phyloP scores from a whole-genome alignment of 139 green algal genomes.

The Ulvella scutata region DNA sequence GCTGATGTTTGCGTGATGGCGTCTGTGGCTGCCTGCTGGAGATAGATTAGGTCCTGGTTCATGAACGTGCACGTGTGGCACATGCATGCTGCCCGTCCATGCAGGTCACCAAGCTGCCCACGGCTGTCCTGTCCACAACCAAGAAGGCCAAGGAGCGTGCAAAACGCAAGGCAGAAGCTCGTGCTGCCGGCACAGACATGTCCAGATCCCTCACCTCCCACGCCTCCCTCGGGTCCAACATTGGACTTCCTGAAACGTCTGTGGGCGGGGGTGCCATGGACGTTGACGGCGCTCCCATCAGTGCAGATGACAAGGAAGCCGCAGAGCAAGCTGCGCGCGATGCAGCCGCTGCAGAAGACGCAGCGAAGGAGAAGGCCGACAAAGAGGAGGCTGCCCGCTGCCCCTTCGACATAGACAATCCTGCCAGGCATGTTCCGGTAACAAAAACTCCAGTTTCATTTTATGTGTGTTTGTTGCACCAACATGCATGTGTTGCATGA shows the following conservation, averaged over 20 bases:
- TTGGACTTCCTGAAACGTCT: too few species aligned
- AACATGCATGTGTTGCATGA: too few species aligned
- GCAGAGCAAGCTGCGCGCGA: background rate
- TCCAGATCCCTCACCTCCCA: background rate
- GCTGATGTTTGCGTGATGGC: background rate
- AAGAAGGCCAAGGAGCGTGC: constrained; percentile 60
- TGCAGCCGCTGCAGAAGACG: constrained; percentile 3
- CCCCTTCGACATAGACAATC: background rate
- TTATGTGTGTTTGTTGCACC: too few species aligned
- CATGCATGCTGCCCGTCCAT: background rate
- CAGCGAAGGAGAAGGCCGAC: background rate
- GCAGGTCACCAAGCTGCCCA: constrained; percentile 60
- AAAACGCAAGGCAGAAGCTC: constrained; percentile 50
- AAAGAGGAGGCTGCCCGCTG: background rate
- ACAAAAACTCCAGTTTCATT: too few species aligned
- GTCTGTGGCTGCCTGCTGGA: constrained; percentile 7
- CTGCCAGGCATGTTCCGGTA: background rate
- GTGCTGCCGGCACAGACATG: background rate
- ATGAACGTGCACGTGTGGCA: background rate
- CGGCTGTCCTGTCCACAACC: constrained; percentile 90
- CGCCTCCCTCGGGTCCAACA: background rate
- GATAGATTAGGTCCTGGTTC: background rate
- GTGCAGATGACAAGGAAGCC: background rate
- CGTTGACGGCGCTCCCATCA: background rate
- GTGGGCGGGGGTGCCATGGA: constrained; percentile 16